A percentile compares a stretch with the other conserved stretches of the same genome.
Evolutionary conservation across 495 filamentous ascomycete species (phyloP).

Genomic region (Opeltia flavorubescens): DNA sequence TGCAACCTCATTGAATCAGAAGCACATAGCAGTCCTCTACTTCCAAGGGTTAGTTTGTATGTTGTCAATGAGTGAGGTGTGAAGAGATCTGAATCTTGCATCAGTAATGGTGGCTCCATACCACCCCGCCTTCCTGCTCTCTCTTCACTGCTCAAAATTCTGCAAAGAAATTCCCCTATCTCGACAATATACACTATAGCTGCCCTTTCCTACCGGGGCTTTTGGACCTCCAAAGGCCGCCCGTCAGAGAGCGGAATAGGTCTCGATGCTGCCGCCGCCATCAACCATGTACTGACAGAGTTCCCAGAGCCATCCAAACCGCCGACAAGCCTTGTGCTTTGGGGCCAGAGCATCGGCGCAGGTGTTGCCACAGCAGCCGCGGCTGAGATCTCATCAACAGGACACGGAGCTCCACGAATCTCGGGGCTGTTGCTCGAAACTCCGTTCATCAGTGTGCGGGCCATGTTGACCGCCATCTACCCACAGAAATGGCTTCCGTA

Average conservation of each 20-base stretch:
- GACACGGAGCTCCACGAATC: slow-evolving; percentile 19
- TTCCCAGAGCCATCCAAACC: slow-evolving; percentile 9
- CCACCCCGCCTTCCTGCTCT: slow-evolving; percentile 58
- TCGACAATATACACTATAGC: slow-evolving; percentile 24
- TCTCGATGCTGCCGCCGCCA: slow-evolving; percentile 38
- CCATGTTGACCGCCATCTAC: slow-evolving; percentile 62
- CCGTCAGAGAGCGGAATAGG: slow-evolving; percentile 53
- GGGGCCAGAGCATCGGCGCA: slow-evolving; percentile 68
- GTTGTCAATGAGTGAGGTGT: not conserved
- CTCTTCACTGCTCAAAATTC: slow-evolving; percentile 5
- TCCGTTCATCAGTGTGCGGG: slow-evolving; percentile 56
- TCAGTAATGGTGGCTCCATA: slow-evolving; percentile 16
- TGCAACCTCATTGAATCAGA: not conserved
- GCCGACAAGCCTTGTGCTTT: slow-evolving; percentile 43
- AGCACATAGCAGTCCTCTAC: slow-evolving; percentile 29
- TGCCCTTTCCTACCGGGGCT: slow-evolving; percentile 61
- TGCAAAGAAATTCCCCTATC: not conserved
- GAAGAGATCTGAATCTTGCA: not conserved
- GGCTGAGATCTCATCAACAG: slow-evolving; percentile 18
- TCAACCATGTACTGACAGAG: slow-evolving; percentile 34
- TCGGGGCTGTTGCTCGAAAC: slow-evolving; percentile 56
- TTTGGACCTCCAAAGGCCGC: slow-evolving; percentile 62
- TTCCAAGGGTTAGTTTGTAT: slow-evolving; percentile 34
- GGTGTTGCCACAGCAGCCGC: slow-evolving; percentile 42
- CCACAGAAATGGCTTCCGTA: slow-evolving; percentile 78